Conservation (phyloP, 2,329 filamentous ascomycete genomes). For the Teratosphaeria pseudoeucalypti region DNA sequence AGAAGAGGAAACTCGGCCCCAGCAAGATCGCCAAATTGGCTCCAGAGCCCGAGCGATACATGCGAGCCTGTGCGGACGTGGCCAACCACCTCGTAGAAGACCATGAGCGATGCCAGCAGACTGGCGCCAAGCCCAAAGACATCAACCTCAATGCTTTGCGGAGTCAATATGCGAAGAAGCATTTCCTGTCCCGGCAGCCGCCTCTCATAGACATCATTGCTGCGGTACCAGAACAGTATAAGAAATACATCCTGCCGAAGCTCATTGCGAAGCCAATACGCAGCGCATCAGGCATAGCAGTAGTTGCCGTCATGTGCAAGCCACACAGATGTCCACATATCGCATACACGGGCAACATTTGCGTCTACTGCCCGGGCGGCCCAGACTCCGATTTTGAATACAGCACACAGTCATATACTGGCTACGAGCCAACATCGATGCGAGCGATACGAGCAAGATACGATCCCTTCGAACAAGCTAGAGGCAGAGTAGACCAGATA, state of each 20-base stretch:
- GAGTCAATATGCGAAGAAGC: slow-evolving; percentile 83
- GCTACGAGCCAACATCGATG: slow-evolving; percentile 98
- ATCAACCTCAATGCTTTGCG: slow-evolving; percentile 87
- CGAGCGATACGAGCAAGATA: slow-evolving; percentile 92
- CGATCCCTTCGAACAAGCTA: slow-evolving; percentile 93
- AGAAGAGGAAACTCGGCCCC: slow-evolving; percentile 46
- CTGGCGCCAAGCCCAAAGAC: slow-evolving; percentile 64
- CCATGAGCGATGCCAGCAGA: slow-evolving; percentile 70
- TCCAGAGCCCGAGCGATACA: slow-evolving; percentile 87
- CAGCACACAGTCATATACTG: slow-evolving; percentile 96
- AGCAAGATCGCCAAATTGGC: slow-evolving; percentile 52
- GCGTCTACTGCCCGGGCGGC: slow-evolving; percentile 94
- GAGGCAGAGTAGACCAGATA: slow-evolving; percentile 92
- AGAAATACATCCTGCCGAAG: slow-evolving; percentile 96
- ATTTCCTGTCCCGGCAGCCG: slow-evolving; percentile 76
- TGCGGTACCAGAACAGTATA: slow-evolving; percentile 97
- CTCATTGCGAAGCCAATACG: slow-evolving; percentile 93
- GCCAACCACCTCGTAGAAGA: slow-evolving; percentile 90
- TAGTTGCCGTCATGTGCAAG: slow-evolving; percentile 99
- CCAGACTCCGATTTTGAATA: slow-evolving; percentile 99
- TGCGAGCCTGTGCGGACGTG: slow-evolving; percentile 91
- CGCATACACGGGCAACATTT: slow-evolving; percentile 96
- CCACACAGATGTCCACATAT: slow-evolving; percentile 96
- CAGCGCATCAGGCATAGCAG: slow-evolving; percentile 91
- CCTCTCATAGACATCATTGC: slow-evolving; percentile 95